phyloP scores from a whole-genome alignment of 1,284 basidiomycete species.

The Inonotus obliquus region DNA sequence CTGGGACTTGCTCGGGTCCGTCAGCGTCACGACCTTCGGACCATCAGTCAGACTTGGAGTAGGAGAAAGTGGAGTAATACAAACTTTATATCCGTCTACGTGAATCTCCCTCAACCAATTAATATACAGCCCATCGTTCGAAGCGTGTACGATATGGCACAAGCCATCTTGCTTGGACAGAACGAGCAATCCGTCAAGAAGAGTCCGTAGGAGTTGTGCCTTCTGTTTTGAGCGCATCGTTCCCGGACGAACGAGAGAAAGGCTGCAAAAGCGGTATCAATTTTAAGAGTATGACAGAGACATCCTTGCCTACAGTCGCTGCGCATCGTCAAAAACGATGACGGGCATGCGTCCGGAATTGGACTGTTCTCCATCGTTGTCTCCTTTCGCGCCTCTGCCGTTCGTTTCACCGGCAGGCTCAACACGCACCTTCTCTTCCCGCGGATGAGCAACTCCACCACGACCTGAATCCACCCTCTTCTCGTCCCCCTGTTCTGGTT shows the following conservation, averaged over 20 bases:
- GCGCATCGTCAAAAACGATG: constrained; percentile 79
- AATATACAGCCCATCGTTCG: constrained; percentile 80
- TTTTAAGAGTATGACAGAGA: background rate
- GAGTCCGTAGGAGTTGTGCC: constrained; percentile 72
- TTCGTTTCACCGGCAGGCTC: background rate
- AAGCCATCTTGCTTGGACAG: constrained; percentile 80
- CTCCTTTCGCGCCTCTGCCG: background rate
- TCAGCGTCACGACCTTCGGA: background rate
- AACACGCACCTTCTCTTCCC: background rate
- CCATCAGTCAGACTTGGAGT: background rate
- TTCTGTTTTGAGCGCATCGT: constrained; percentile 17
- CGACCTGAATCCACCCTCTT: constrained; percentile 19
- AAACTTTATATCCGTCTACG: constrained; percentile 27
- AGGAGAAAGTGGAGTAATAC: background rate
- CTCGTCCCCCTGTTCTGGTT: constrained; percentile 22
- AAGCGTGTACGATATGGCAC: constrained; percentile 79
- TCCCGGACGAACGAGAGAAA: constrained; percentile 64
- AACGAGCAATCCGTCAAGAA: constrained; percentile 80
- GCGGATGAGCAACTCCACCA: background rate
- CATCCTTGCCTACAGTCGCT: constrained; percentile 57
- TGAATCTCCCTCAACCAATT: constrained; percentile 74
- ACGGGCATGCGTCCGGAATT: constrained; percentile 63
- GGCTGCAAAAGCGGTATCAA: constrained; percentile 34
- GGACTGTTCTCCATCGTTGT: background rate
- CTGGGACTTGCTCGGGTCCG: constrained; percentile 40